Evolutionary conservation across 2,329 filamentous ascomycete species (phyloP).

Genomic region (Cephalotrichum gorgonifer): DNA sequence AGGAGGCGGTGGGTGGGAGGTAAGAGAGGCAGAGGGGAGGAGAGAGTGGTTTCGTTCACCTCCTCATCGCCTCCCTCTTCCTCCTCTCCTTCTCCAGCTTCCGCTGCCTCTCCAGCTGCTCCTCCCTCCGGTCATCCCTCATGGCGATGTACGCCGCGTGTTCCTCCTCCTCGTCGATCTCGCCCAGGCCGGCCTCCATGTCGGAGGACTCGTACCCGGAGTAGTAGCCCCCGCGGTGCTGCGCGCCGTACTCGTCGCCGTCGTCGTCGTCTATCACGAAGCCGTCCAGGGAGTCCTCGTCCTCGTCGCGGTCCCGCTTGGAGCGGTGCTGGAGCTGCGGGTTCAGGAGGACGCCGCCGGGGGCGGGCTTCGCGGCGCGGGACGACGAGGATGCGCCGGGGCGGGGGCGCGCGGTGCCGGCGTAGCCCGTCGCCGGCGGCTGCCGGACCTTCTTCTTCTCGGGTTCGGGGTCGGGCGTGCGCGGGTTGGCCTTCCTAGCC

Average conservation of each 20-base stretch:
- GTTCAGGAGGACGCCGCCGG: slow-evolving; percentile 30
- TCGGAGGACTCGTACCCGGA: slow-evolving; percentile 59
- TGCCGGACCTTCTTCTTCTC: slow-evolving; percentile 53
- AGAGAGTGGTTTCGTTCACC: slow-evolving; percentile 3
- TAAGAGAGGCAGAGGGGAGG: neutral
- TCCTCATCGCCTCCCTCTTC: slow-evolving; percentile 24
- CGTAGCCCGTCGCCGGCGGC: slow-evolving; percentile 53
- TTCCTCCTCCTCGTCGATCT: slow-evolving; percentile 63
- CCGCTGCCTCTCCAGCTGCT: slow-evolving; percentile 49
- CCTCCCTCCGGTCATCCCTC: slow-evolving; percentile 56
- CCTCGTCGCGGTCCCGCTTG: slow-evolving; percentile 40
- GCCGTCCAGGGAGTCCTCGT: slow-evolving; percentile 52
- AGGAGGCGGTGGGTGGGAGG: neutral
- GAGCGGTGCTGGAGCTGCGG: slow-evolving; percentile 10
- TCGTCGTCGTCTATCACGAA: slow-evolving; percentile 54
- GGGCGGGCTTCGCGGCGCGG: slow-evolving; percentile 22
- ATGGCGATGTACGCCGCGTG: slow-evolving; percentile 51
- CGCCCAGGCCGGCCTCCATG: slow-evolving; percentile 67
- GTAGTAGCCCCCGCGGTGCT: slow-evolving; percentile 31
- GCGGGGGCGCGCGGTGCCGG: slow-evolving; percentile 52
- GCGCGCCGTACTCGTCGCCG: slow-evolving; percentile 28
- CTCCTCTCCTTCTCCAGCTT: slow-evolving; percentile 53
- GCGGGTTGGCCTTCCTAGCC: neutral
- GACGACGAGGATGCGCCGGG: slow-evolving; percentile 23
- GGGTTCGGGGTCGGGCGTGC: slow-evolving; percentile 19